These are phyloP conservation scores for Coniochaeta sp. DNA, from an alignment of 2,329 filamentous ascomycete species.

Conservation along the genomic window DNA sequence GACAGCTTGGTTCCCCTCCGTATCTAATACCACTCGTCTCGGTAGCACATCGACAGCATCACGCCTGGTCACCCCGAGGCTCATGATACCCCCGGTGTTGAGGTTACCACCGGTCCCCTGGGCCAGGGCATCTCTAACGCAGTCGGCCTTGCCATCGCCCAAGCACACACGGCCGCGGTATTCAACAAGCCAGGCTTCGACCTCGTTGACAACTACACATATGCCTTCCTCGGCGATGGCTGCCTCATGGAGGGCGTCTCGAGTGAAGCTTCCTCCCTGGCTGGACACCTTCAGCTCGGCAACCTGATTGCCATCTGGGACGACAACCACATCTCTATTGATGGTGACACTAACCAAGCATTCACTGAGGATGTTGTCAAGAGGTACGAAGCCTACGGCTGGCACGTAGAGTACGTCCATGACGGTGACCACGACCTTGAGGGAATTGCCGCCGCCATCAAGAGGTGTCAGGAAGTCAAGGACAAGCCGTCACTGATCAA, in stretches of 20 bases:
- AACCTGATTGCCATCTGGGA: conserved; percentile 97
- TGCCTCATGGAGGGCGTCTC: conserved; percentile 99
- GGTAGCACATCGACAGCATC: conserved; percentile 54
- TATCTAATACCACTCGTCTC: conserved; percentile 7
- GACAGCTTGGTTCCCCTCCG: neutral
- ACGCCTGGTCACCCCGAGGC: conserved; percentile 95
- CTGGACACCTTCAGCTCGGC: conserved; percentile 93
- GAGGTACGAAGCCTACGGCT: conserved; percentile 95
- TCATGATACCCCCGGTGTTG: conserved; percentile 92
- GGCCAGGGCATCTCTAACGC: conserved; percentile 97
- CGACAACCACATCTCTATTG: conserved; percentile 95
- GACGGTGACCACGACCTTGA: conserved; percentile 86
- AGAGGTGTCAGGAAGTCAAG: conserved; percentile 76
- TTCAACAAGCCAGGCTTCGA: conserved; percentile 98
- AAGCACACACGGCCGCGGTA: conserved; percentile 79
- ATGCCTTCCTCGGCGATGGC: conserved; percentile 92
- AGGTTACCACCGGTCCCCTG: conserved; percentile 96
- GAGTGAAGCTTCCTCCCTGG: conserved; percentile 82
- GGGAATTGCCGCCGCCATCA: conserved; percentile 81
- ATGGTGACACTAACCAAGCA: conserved; percentile 90
- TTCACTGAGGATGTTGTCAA: conserved; percentile 96
- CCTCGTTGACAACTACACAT: conserved; percentile 94
- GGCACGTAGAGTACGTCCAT: conserved; percentile 79
- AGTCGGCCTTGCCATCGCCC: conserved; percentile 94
- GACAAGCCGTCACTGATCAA: conserved; percentile 97